Evolutionary conservation across 2,329 filamentous ascomycete species (phyloP).

Genomic region (Arthrobotrys sphaeroides): DNA sequence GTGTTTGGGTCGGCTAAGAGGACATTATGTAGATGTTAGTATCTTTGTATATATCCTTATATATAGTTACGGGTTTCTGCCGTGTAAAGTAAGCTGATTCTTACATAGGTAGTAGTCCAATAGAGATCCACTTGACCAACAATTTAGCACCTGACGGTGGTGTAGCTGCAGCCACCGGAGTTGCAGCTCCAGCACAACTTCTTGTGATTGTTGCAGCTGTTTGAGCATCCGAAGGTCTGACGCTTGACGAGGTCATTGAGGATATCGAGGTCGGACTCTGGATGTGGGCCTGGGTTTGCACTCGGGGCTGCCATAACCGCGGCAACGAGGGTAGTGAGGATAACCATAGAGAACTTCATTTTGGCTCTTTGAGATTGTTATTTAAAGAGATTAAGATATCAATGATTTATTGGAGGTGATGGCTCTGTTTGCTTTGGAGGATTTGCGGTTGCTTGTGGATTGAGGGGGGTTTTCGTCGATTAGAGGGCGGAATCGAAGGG

Average conservation of each 20-base stretch:
- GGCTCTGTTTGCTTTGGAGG: background rate
- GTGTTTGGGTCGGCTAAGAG: too few species aligned
- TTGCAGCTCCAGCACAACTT: slow-evolving; percentile 43
- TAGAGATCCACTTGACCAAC: background rate
- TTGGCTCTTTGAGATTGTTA: background rate
- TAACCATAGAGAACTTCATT: slow-evolving; percentile 42
- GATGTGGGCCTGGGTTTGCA: slow-evolving; percentile 23
- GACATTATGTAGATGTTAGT: too few species aligned
- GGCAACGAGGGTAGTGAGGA: slow-evolving; percentile 15
- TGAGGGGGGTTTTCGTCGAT: background rate
- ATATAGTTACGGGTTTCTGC: too few species aligned
- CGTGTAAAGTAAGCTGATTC: too few species aligned
- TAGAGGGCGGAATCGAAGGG: background rate
- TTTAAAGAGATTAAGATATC: background rate
- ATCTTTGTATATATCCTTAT: too few species aligned
- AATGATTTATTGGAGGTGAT: background rate
- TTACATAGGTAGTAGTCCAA: background rate
- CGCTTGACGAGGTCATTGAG: slow-evolving; percentile 37
- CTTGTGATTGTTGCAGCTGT: slow-evolving; percentile 11
- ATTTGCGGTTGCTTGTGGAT: background rate
- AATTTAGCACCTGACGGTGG: slow-evolving; percentile 10
- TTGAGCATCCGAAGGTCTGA: slow-evolving; percentile 33
- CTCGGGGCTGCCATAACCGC: slow-evolving; percentile 31
- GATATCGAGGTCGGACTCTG: slow-evolving; percentile 25
- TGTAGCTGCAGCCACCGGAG: slow-evolving; percentile 40